A percentile compares a stretch with the other conserved stretches of the same genome.
These are phyloP conservation scores for Boletus sensibilis DNA, from an alignment of 768 basidiomycete species.

Conservation along the genomic window DNA sequence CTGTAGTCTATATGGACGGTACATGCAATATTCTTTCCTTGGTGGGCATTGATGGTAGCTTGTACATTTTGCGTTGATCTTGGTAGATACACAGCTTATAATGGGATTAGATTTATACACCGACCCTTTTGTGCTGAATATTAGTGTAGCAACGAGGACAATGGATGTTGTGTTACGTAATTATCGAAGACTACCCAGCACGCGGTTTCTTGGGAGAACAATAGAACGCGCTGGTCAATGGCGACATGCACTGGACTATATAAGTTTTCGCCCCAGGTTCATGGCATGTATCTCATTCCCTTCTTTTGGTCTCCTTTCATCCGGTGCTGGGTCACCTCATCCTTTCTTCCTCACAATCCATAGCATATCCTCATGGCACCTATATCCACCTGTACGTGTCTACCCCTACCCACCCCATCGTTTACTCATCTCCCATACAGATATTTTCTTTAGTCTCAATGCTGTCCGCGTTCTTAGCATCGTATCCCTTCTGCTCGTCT, in stretches of 20 bases:
- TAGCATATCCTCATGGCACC: conserved; percentile 25
- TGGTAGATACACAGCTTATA: conserved; percentile 3
- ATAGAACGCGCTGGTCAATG: conserved; percentile 24
- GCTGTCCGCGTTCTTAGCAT: conserved; percentile 76
- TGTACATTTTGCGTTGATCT: background rate
- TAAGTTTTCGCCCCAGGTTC: conserved; percentile 8
- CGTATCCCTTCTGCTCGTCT: conserved; percentile 73
- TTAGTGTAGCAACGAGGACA: conserved; percentile 22
- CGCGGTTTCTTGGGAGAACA: conserved; percentile 29
- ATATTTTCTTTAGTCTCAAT: conserved; percentile 78
- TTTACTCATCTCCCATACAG: conserved; percentile 26
- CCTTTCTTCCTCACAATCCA: conserved; percentile 17
- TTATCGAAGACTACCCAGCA: background rate
- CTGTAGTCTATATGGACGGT: conserved; percentile 21
- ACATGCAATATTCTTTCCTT: conserved; percentile 8
- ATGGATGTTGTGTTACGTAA: conserved; percentile 26
- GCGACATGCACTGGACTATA: conserved; percentile 19
- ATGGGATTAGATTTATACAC: background rate
- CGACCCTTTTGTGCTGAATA: background rate
- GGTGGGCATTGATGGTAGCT: background rate
- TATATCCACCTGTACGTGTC: conserved; percentile 45
- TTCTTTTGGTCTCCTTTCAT: conserved; percentile 10
- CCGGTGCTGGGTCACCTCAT: conserved; percentile 35
- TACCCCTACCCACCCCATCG: background rate
- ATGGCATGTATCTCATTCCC: conserved; percentile 7